phyloP scores from a whole-genome alignment of 1,284 basidiomycete species.

The Puccinia hordei region DNA sequence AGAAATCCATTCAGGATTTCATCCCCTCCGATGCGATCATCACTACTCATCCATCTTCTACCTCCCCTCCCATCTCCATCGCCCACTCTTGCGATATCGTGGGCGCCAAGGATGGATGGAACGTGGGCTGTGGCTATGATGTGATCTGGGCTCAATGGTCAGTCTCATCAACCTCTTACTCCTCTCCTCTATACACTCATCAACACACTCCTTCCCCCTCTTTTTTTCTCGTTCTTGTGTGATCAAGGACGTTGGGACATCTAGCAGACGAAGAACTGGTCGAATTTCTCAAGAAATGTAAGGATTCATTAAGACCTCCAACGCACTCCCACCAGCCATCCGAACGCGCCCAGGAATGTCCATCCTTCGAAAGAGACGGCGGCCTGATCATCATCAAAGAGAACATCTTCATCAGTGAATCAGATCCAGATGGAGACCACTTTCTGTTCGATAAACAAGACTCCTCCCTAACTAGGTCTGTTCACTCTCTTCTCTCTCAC shows the following conservation, averaged over 20 bases:
- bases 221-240: constrained; percentile 6
- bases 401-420: constrained; percentile 64
- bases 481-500: background rate
- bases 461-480: constrained; percentile 79
- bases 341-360: constrained; percentile 55
- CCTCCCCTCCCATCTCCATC: constrained; percentile 56
- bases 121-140: constrained; percentile 65
- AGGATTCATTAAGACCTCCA: constrained; percentile 63
- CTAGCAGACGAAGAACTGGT: constrained; percentile 75
- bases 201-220: too few species aligned
- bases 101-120: constrained; percentile 2
- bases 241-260: constrained; percentile 61
- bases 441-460: constrained; percentile 81
- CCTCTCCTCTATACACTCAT: too few species aligned
- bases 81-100: constrained; percentile 48
- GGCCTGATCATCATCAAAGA: constrained; percentile 81
- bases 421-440: constrained; percentile 65
- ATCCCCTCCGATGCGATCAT: background rate
- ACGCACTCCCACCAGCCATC: constrained; percentile 53
- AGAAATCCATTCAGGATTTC: constrained; percentile 28
- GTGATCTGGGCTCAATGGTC: constrained; percentile 95
- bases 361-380: constrained; percentile 56
- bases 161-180: constrained; percentile 64
- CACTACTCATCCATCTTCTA: background rate
- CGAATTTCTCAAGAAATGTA: constrained; percentile 70